Base-by-base conservation (phyloP, 148 eudicot species). In the Nyssa sinensis region DNA sequence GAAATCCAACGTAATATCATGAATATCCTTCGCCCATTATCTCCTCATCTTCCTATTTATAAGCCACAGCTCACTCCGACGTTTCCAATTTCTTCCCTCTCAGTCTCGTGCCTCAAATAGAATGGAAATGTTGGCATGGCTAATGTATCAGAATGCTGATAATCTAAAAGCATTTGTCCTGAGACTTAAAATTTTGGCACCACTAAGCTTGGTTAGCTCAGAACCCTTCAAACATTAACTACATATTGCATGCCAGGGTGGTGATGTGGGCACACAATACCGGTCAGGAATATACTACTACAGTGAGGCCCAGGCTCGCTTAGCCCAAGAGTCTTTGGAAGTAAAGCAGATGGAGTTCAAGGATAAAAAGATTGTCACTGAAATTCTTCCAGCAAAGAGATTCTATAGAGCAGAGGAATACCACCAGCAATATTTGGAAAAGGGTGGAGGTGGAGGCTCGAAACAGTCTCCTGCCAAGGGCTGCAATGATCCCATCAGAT, bases 391-490 rank as follows among this genome's bases (percentile, higher is more conserved):
- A 7, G 98, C 92, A 1, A 94, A 92, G 85, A 85, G 75, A 67
- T 94, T 94, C 61, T 94, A 91, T 66, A 85, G 88, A 76, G 98
- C 98, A n/a, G 98, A 94, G 76, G 97, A 94, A 77, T 91, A 91
- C 77, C 98, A 91, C 76, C 97, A 94, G 88, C 98, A 91, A 49
- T 94, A 94, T 58, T 77, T 94, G 67, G 98, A 88, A 67, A 94
- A 91, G 72, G 97, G 98, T 59, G 98, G 95, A n/a, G 79, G 93
- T 41, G n/a, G 30, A 29, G 93, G 97, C 68, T 64, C 67, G 5
- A 81, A 81, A 51, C 97, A 94, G 77, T 91, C 89, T 2, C 89
- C 97, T 82, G 83, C 88, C 17, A 94, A 94, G 83, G 93, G 95
- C 35, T 94, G 97, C 88, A 90, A 87, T 49, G 93, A 94, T 33